Base-by-base conservation (phyloP, 2,329 filamentous ascomycete genomes). In the Thielaviopsis euricoi region DNA sequence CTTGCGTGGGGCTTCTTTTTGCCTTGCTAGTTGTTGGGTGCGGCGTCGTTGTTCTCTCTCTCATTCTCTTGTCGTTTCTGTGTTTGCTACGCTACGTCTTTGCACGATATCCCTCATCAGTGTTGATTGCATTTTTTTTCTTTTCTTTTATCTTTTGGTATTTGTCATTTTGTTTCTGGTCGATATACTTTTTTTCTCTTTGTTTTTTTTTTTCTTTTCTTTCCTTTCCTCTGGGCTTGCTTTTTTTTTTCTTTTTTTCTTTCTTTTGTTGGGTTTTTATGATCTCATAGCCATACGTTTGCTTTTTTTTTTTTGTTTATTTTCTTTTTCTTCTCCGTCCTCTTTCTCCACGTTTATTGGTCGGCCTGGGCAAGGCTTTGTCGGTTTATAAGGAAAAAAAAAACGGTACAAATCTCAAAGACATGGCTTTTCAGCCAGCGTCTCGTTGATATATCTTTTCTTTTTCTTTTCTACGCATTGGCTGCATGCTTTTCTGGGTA, bases 81-180 rank as follows among this genome's bases (percentile, higher is more conserved):
- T 49, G 22, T 43, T 33, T 54, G 52, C 33, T 43, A 43, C 37
- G 52, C 52, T 26, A 54, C 37, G 37, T 54, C 19, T 54, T 54
- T 43, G 52, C 52, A 54, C 52, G 52, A 54, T 54, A 54, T 54
- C 52, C 52, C 29, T 54, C 52, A 54, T 46, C 48, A 48, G 25
- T 19, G 46, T 46, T 58, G 56, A 52, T 61, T 61, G 60, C 59
- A 63, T 52, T 62, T 62, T 56, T 19, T 26, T 62, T 58, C 49
- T 62, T 62, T 56, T 17, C 33, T 62, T 57, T 57, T 60, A 59
- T 62, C 61, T 57, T 19, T 40, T 62, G 59, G 60, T 59, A 55
- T 60, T 59, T 54, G 25, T 22, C 48, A 19, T 19, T 46, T 54
- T 53, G n/a, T 26, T 49, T 54, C 23, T 26, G 23, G 25, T 29